A percentile compares a stretch with the other conserved stretches of the same genome.
phyloP scores from a whole-genome alignment of 805 yeast species.

The Candida anglica region DNA sequence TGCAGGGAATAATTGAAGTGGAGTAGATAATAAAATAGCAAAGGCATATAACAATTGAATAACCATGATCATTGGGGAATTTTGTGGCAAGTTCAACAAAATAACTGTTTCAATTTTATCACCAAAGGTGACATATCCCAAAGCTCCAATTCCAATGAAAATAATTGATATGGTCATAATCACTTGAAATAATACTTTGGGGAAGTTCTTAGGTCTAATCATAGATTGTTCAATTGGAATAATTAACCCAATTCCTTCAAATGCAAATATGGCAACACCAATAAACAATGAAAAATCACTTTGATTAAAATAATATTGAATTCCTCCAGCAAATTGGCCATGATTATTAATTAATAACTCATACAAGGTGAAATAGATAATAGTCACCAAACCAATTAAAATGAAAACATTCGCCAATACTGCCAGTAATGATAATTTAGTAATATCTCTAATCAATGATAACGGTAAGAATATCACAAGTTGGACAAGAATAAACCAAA shows the following conservation, averaged over 20 bases:
- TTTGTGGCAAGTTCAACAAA: constrained; percentile 67
- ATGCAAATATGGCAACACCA: constrained; percentile 85
- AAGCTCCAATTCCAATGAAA: constrained; percentile 59
- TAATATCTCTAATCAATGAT: constrained; percentile 70
- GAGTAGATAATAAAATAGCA: constrained; percentile 75
- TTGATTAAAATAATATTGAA: constrained; percentile 48
- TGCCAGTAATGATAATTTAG: constrained; percentile 70
- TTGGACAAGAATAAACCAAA: constrained; percentile 51
- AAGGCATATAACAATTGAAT: constrained; percentile 70
- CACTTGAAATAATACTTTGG: constrained; percentile 58
- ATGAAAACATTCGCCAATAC: constrained; percentile 69
- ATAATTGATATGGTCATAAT: constrained; percentile 58
- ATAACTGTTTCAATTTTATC: constrained; percentile 61
- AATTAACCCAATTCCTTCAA: constrained; percentile 80
- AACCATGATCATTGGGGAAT: constrained; percentile 53
- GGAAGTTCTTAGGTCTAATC: constrained; percentile 71
- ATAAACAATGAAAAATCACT: constrained; percentile 66
- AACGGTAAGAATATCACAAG: constrained; percentile 60
- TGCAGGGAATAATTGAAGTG: constrained; percentile 79
- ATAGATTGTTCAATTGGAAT: constrained; percentile 82
- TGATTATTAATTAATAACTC: constrained; percentile 42
- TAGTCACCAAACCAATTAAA: constrained; percentile 60
- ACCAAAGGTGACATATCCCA: constrained; percentile 74
- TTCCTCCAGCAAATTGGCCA: constrained; percentile 41
- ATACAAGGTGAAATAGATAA: constrained; percentile 49